Conservation (phyloP, 1,284 basidiomycete genomes). For the Sanghuangporus weigelae region DNA sequence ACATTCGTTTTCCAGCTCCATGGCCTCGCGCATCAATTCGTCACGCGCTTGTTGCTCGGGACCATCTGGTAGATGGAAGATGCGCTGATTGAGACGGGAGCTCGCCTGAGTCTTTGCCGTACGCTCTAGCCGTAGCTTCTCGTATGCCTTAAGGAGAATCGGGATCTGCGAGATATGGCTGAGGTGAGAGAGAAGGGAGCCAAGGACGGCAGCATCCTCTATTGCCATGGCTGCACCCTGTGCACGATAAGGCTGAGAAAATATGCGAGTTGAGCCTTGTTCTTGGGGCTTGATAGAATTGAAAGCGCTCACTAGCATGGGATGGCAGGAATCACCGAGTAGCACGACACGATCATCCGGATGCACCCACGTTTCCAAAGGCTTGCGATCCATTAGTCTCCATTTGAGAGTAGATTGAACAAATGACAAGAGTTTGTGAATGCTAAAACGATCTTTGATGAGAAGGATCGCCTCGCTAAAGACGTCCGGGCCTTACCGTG, state of each 20-base stretch:
- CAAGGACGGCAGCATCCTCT: constrained; percentile 61
- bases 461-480: not conserved
- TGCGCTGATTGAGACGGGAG: constrained; percentile 44
- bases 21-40: constrained; percentile 42
- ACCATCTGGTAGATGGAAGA: constrained; percentile 52
- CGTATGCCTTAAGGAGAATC: constrained; percentile 46
- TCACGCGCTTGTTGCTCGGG: constrained; percentile 48
- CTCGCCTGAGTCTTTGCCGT: constrained; percentile 42
- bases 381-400: constrained; percentile 45
- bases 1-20: constrained; percentile 33
- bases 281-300: not conserved
- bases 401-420: constrained; percentile 45
- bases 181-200: constrained; percentile 49
- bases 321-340: constrained; percentile 55
- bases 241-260: constrained; percentile 53
- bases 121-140: constrained; percentile 44
- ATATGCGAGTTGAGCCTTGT: not conserved
- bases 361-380: constrained; percentile 47
- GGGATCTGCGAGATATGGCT: constrained; percentile 36
- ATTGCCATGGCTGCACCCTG: constrained; percentile 68
- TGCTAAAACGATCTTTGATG: constrained; percentile 24
- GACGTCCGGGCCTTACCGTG: constrained; percentile 27
- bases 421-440: constrained; percentile 43
- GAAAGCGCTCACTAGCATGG: constrained; percentile 51
- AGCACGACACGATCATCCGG: constrained; percentile 40